A percentile compares a stretch with the other conserved stretches of the same genome.
Evolutionary conservation across 169 alveolate species (phyloP).

Genomic region (Sarcocystis neurona): DNA sequence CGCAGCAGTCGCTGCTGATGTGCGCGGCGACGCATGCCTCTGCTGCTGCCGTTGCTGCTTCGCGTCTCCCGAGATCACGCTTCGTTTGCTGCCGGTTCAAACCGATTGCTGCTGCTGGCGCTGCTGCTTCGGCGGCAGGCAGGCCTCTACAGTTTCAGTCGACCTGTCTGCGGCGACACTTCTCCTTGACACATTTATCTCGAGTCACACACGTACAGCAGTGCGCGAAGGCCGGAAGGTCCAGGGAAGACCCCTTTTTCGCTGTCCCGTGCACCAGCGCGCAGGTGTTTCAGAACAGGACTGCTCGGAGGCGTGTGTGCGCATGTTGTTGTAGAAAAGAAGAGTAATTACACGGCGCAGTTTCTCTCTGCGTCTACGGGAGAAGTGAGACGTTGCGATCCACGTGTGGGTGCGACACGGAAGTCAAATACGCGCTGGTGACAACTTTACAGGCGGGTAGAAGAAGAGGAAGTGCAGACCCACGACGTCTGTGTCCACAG

Average conservation of each 20-base stretch:
- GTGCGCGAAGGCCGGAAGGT: not conserved
- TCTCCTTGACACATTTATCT: not conserved
- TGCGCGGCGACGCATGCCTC: not conserved
- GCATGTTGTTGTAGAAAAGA: too few relatives aligned
- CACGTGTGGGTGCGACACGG: too few relatives aligned
- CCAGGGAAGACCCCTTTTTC: not conserved
- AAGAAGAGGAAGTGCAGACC: too few relatives aligned
- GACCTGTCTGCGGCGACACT: conserved; percentile 40
- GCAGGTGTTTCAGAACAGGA: not conserved
- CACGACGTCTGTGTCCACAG: too few relatives aligned
- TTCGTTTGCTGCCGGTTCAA: not conserved
- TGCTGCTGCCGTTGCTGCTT: not conserved
- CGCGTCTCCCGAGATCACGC: conserved; percentile 31
- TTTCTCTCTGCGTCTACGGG: too few relatives aligned
- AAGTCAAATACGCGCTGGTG: too few relatives aligned
- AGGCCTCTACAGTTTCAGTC: not conserved
- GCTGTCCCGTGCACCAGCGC: not conserved
- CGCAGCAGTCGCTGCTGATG: not conserved
- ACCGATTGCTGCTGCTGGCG: not conserved
- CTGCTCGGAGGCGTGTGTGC: too few relatives aligned
- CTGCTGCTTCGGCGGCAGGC: too few relatives aligned
- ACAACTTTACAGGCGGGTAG: too few relatives aligned
- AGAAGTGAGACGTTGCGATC: too few relatives aligned
- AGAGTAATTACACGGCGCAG: too few relatives aligned
- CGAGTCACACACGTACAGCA: not conserved